phyloP scores from a whole-genome alignment of 495 filamentous ascomycete genomes.

The Poronia punctata region DNA sequence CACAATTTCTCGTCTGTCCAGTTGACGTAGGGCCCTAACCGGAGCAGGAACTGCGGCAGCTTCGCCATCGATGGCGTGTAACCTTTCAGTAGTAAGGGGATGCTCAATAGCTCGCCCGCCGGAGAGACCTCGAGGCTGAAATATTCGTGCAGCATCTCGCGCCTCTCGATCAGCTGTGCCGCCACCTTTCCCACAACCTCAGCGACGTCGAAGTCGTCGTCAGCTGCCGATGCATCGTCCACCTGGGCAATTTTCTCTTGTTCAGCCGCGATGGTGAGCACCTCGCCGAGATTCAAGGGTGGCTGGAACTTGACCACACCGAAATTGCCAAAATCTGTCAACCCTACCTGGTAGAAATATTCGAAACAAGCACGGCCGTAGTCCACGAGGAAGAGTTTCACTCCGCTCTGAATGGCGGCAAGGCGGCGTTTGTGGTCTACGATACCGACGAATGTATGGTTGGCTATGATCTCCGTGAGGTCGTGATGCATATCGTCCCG shows the following conservation, averaged over 20 bases:
- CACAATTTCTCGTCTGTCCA: slow-evolving; percentile 82
- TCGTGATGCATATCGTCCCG: slow-evolving; percentile 81
- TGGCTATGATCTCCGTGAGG: slow-evolving; percentile 81
- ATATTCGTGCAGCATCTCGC: slow-evolving; percentile 88
- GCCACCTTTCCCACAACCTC: slow-evolving; percentile 58
- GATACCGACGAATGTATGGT: slow-evolving; percentile 88
- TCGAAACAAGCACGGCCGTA: slow-evolving; percentile 84
- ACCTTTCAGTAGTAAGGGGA: slow-evolving; percentile 83
- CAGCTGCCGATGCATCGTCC: slow-evolving; percentile 20
- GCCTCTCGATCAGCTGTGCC: slow-evolving; percentile 56
- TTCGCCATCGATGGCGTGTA: slow-evolving; percentile 83
- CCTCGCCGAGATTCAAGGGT: slow-evolving; percentile 59
- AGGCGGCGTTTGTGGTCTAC: slow-evolving; percentile 83
- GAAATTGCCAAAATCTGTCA: slow-evolving; percentile 96
- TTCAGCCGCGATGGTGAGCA: slow-evolving; percentile 67
- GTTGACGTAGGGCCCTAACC: slow-evolving; percentile 80
- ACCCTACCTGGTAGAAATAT: slow-evolving; percentile 93
- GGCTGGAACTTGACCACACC: slow-evolving; percentile 76
- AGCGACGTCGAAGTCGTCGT: slow-evolving; percentile 55
- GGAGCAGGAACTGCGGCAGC: slow-evolving; percentile 79
- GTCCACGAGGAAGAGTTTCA: slow-evolving; percentile 90
- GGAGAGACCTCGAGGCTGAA: slow-evolving; percentile 79
- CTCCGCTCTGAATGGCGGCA: slow-evolving; percentile 85
- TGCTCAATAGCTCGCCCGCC: slow-evolving; percentile 64
- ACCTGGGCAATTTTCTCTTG: slow-evolving; percentile 45